Percentiles rank a stretch among this genome's conserved stretches.
phyloP scores from a whole-genome alignment of 1,284 basidiomycete genomes.

The Trametes pubescens region DNA sequence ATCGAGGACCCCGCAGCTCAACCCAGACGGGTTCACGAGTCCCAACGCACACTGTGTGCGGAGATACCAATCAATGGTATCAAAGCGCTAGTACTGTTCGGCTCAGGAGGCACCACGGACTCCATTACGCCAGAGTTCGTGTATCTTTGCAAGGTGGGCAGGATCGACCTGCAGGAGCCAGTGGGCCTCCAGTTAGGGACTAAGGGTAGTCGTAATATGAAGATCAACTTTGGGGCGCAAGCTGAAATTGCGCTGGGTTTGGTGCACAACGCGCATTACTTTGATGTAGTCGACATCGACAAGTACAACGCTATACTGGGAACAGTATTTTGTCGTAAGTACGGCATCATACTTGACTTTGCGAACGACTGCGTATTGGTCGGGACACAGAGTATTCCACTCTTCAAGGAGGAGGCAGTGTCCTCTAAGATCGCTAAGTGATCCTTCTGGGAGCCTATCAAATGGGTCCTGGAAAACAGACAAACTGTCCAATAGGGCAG shows the following conservation, averaged over 20 bases:
- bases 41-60: slow-evolving; percentile 13
- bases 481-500: neutral
- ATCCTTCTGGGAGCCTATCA: neutral
- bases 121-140: too few species aligned
- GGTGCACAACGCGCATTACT: slow-evolving; percentile 18
- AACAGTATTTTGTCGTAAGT: slow-evolving; percentile 38
- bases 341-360: slow-evolving; percentile 41
- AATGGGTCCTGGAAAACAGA: neutral
- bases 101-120: too few species aligned
- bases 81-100: slow-evolving; percentile 8
- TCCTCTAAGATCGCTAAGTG: neutral
- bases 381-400: slow-evolving; percentile 2
- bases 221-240: slow-evolving; percentile 33
- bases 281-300: too few species aligned
- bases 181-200: too few species aligned
- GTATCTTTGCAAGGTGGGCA: too few species aligned
- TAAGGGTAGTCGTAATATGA: too few species aligned
- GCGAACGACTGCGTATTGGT: slow-evolving; percentile 27
- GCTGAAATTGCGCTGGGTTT: slow-evolving; percentile 12
- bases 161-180: too few species aligned
- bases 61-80: slow-evolving; percentile 20
- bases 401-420: slow-evolving; percentile 10
- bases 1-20: slow-evolving; percentile 9
- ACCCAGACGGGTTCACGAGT: neutral
- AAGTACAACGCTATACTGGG: slow-evolving; percentile 45